These are phyloP conservation scores for Protomyces arabidopsidicola DNA, from an alignment of 1,139 yeast species.

Conservation along the genomic window DNA sequence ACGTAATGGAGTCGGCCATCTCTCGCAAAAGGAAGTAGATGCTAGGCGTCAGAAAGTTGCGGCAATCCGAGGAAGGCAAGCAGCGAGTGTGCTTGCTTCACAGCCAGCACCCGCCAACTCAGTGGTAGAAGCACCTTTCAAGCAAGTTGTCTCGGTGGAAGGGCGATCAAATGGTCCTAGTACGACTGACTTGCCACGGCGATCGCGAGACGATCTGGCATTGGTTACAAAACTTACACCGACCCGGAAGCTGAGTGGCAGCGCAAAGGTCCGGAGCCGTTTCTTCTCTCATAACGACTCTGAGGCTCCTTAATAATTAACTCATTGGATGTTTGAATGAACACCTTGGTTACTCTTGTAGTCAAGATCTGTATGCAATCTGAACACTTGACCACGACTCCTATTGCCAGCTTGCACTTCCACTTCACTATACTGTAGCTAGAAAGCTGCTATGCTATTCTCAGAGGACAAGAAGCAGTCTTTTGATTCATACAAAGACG, in stretches of 20 bases:
- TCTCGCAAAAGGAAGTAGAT: constrained; percentile 75
- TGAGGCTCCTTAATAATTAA: too few species aligned
- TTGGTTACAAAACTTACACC: not conserved
- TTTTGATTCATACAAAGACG: too few species aligned
- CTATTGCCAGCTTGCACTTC: too few species aligned
- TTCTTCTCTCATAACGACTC: too few species aligned
- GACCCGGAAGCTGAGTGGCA: not conserved
- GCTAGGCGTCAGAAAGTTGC: constrained; percentile 44
- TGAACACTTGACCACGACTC: too few species aligned
- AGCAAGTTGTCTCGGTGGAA: not conserved
- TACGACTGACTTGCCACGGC: not conserved
- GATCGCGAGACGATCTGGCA: not conserved
- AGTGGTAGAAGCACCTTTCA: not conserved
- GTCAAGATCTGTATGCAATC: too few species aligned
- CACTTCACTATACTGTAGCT: too few species aligned
- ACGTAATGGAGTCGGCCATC: constrained; percentile 65
- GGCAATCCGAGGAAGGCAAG: not conserved
- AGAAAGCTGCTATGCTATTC: too few species aligned
- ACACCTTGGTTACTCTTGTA: too few species aligned
- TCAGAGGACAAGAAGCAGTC: too few species aligned
- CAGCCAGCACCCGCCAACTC: not conserved
- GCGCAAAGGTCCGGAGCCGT: too few species aligned
- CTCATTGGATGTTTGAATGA: too few species aligned
- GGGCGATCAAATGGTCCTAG: not conserved
- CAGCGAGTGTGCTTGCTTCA: not conserved